These are phyloP conservation scores for Senna siamea DNA, from an alignment of 306 rosid species.

Conservation along the genomic window DNA sequence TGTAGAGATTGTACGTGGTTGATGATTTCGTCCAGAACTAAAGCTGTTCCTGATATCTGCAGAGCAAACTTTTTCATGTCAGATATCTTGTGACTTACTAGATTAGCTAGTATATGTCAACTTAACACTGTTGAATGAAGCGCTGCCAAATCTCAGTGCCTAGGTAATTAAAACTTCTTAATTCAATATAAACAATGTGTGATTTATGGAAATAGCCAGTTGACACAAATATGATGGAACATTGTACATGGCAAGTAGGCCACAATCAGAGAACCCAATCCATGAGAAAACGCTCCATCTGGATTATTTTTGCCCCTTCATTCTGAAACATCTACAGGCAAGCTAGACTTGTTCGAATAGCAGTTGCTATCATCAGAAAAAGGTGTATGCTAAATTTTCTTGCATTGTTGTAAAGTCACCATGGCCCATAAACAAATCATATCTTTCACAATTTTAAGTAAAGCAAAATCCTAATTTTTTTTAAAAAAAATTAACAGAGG, in stretches of 20 bases:
- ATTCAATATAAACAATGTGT: constrained; percentile 12
- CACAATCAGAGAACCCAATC: neutral
- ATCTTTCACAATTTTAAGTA: constrained; percentile 1
- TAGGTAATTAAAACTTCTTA: neutral
- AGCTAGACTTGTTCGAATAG: constrained; percentile 18
- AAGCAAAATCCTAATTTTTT: neutral
- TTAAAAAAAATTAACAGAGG: neutral
- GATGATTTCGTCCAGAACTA: constrained; percentile 96
- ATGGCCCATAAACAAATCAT: neutral
- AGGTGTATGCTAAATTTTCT: neutral
- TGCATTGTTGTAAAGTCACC: neutral
- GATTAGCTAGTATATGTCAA: constrained; percentile 21
- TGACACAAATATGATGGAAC: constrained; percentile 2
- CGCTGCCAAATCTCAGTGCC: neutral
- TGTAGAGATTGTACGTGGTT: constrained; percentile 93
- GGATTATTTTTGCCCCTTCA: neutral
- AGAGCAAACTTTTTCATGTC: constrained; percentile 37
- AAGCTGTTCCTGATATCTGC: constrained; percentile 93
- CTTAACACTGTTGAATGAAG: constrained; percentile 17
- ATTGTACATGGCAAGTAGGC: constrained; percentile 1
- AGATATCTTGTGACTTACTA: constrained; percentile 30
- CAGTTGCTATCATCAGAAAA: constrained; percentile 3
- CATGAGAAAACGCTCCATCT: neutral
- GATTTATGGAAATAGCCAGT: neutral
- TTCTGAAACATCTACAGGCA: constrained; percentile 10